phyloP scores from a whole-genome alignment of 495 filamentous ascomycete species.

The Penicillium coffeae region DNA sequence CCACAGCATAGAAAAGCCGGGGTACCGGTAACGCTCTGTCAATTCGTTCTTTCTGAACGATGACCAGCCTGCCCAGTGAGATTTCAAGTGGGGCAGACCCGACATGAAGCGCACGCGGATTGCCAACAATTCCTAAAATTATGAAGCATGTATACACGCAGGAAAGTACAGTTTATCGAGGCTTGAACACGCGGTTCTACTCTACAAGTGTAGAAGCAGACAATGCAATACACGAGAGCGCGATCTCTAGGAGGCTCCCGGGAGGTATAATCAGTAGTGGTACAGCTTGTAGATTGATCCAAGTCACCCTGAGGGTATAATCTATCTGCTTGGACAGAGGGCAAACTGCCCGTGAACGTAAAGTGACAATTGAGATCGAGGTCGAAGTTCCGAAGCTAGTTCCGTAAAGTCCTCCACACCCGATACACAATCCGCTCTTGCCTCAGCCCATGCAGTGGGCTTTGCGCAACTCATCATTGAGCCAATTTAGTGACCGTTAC shows the following conservation, averaged over 20 bases:
- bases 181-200: too few relatives aligned
- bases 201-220: neutral
- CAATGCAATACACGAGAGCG: neutral
- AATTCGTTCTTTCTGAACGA: too few relatives aligned
- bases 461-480: slow-evolving; percentile 15
- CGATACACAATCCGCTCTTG: slow-evolving; percentile 12
- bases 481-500: slow-evolving; percentile 41
- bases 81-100: too few relatives aligned
- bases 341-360: slow-evolving; percentile 33
- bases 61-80: too few relatives aligned
- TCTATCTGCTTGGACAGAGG: slow-evolving; percentile 46
- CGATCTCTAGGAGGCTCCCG: neutral
- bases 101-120: too few relatives aligned
- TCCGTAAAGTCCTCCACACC: slow-evolving; percentile 11
- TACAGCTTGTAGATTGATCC: slow-evolving; percentile 48
- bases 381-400: slow-evolving; percentile 16
- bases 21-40: too few relatives aligned
- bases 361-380: slow-evolving; percentile 22
- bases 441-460: slow-evolving; percentile 12
- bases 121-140: too few relatives aligned
- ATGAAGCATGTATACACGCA: too few relatives aligned
- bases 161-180: too few relatives aligned
- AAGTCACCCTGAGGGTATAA: slow-evolving; percentile 33
- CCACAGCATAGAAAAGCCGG: too few relatives aligned
- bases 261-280: slow-evolving; percentile 21